Evolutionary conservation across 805 yeast genomes (phyloP), one percentile per base, ranked within the genome.

Genomic region (Schwanniomyces vanrijiae): DNA sequence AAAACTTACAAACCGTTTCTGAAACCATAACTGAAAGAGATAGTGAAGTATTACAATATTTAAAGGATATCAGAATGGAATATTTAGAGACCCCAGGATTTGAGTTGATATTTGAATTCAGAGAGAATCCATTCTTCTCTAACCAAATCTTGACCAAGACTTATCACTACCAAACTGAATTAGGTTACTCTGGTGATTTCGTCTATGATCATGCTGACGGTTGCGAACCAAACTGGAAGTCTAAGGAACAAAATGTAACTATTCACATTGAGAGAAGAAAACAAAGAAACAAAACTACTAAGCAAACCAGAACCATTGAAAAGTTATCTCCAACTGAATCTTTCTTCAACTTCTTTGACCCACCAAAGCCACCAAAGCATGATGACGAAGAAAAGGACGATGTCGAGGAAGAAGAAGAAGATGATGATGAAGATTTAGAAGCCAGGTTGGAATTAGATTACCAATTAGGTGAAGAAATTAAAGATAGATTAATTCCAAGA

Each of bases 141-240:
- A 88, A 92, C 71, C 76, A 72, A 55, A 71, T 73, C 45, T 78
- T 94, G 58, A 77, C 86, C 52, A 94, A 94, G 76, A 84, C 95
- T 6, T 94, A 94, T 69, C 91, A 82, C 72, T 94, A 94, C 73
- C 96, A 90, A 71, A 90, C 88, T 50, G 96, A 92, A 69, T 77
- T 90, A 56, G 97, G 96, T 19, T 89, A 90, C 69, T 84, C 91
- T 25, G 97, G 99, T 26, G 99, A 94, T 67, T 92, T 89, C 66
- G 90, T 94, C 56, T 94, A 92, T 68, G 97, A 92, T 70, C 96
- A 89, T 64, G 98, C 99, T 10, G 95, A 89, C 63, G 98, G 98
- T 46, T 77, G 81, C 55, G 84, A 82, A 47, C 88, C 94, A 65
- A 74, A 86, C 56, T 94, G 99, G 99, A 74, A 71, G 53, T 80